Percentiles rank a stretch among this genome's conserved stretches.
These are phyloP conservation scores for Vigna nakashimae DNA, from an alignment of 306 rosid genomes.

Conservation along the genomic window DNA sequence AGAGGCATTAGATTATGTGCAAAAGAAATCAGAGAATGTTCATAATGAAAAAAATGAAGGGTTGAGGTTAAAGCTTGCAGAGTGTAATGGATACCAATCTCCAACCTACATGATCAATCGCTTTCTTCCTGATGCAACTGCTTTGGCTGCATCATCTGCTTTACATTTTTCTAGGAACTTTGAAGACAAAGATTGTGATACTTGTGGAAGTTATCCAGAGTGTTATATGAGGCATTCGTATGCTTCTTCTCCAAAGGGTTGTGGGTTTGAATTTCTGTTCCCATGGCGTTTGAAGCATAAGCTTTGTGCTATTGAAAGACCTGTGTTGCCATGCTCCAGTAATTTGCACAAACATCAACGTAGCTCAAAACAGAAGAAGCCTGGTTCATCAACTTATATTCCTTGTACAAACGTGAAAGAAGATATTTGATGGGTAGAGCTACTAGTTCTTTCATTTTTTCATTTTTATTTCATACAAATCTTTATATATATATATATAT, in stretches of 20 bases:
- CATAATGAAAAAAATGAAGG: slow-evolving; percentile 38
- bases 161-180: slow-evolving; percentile 34
- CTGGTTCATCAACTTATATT: slow-evolving; percentile 42
- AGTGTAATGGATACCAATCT: slow-evolving; percentile 57
- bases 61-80: slow-evolving; percentile 59
- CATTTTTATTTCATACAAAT: slow-evolving; percentile 21
- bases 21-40: slow-evolving; percentile 55
- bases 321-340: slow-evolving; percentile 55
- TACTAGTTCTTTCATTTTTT: slow-evolving; percentile 40
- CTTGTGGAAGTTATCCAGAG: slow-evolving; percentile 41
- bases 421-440: slow-evolving; percentile 30
- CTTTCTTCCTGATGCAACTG: slow-evolving; percentile 86
- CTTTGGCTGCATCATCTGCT: slow-evolving; percentile 72
- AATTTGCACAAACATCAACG: slow-evolving; percentile 48
- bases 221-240: slow-evolving; percentile 46
- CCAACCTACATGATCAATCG: slow-evolving; percentile 81
- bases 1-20: slow-evolving; percentile 87
- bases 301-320: slow-evolving; percentile 70
- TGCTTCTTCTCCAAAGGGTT: slow-evolving; percentile 66
- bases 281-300: slow-evolving; percentile 79
- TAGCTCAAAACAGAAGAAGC: slow-evolving; percentile 49
- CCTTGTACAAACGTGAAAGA: slow-evolving; percentile 47
- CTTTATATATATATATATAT: not conserved
- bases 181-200: slow-evolving; percentile 42
- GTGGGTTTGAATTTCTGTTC: slow-evolving; percentile 66